Base-by-base conservation (phyloP, 495 filamentous ascomycete species). In the Penicillium odoratum region DNA sequence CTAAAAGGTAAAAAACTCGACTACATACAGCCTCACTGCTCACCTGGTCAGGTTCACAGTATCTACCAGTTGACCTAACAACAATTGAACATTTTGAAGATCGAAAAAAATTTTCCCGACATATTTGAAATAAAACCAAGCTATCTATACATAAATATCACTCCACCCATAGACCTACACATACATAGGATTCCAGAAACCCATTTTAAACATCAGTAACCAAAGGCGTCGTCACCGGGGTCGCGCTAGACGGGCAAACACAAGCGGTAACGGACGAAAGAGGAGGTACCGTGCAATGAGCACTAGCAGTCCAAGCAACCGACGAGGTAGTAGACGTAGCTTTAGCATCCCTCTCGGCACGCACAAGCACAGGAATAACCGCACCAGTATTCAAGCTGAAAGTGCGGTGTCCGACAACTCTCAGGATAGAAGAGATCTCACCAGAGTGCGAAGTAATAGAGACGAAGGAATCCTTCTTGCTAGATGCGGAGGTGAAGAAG, bases 361-460 rank as follows among this genome's bases (percentile, higher is more conserved):
- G 81, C 8, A 91, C 79, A 44, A 91, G 74, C 28, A 88, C 86
- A 1, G 88, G 86, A 55, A 92, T 89, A 7, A 88, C 80, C 46
- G 84, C 86, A 13, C 88, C 87, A 0, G 88, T 91, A 26, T 69
- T 81, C 52, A 91, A 61, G 5, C 70, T 70, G 60, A 91, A 92
- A 8, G 54, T 26, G 16, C 80, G 78, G 65, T 92, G 88, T 3
- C 81, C 81, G 3, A 91, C 21, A 61, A 80, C 84, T 48, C 81
- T 65, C 56, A 91, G 63, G 9, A 86, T 74, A 3, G 77, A 79
- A 0, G 64, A 67, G 59, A 89, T 89, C 65, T 88, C 83, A 11
- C 86, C 87, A 0, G 82, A 86, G 68, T 92, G 89, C 46, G 80
- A 84, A 0, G 87, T 91, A 30, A 91, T 73, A 48, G 83, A 86